Percentiles rank a stretch among this genome's conserved stretches.
These are phyloP conservation scores for Metschnikowia baotianmanensis DNA, from an alignment of 805 yeast genomes.

Conservation along the genomic window DNA sequence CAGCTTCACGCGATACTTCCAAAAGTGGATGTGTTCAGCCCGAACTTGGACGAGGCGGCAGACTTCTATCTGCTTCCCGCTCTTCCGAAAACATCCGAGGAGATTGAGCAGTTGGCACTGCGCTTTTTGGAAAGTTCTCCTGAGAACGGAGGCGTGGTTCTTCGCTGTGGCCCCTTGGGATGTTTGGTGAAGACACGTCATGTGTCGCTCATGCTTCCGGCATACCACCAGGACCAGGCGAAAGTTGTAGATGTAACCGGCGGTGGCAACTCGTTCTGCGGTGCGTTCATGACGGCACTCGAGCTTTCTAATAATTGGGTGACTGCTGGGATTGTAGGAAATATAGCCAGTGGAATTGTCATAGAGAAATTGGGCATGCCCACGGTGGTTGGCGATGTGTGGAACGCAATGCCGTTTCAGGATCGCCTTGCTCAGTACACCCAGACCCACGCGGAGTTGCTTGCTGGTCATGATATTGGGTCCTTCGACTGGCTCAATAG, in stretches of 20 bases:
- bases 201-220: slow-evolving; percentile 54
- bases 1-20: slow-evolving; percentile 37
- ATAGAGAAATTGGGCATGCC: slow-evolving; percentile 84
- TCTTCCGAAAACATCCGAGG: slow-evolving; percentile 36
- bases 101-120: slow-evolving; percentile 33
- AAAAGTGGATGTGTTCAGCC: slow-evolving; percentile 63
- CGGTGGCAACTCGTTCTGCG: slow-evolving; percentile 46
- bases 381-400: slow-evolving; percentile 33
- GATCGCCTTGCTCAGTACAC: slow-evolving; percentile 45
- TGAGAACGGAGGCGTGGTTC: slow-evolving; percentile 48
- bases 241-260: slow-evolving; percentile 44
- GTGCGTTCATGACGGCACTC: slow-evolving; percentile 52
- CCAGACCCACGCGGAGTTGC: slow-evolving; percentile 15
- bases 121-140: slow-evolving; percentile 32
- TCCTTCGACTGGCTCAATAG: slow-evolving; percentile 8
- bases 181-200: slow-evolving; percentile 45
- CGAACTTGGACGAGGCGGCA: slow-evolving; percentile 84
- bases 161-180: slow-evolving; percentile 79
- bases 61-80: slow-evolving; percentile 49
- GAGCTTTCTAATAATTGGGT: slow-evolving; percentile 48
- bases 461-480: slow-evolving; percentile 3
- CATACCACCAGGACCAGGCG: slow-evolving; percentile 57
- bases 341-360: slow-evolving; percentile 75
- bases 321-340: slow-evolving; percentile 64
- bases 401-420: slow-evolving; percentile 59